Conservation (phyloP, 1,284 basidiomycete species). For the Puccinia sorghi region DNA sequence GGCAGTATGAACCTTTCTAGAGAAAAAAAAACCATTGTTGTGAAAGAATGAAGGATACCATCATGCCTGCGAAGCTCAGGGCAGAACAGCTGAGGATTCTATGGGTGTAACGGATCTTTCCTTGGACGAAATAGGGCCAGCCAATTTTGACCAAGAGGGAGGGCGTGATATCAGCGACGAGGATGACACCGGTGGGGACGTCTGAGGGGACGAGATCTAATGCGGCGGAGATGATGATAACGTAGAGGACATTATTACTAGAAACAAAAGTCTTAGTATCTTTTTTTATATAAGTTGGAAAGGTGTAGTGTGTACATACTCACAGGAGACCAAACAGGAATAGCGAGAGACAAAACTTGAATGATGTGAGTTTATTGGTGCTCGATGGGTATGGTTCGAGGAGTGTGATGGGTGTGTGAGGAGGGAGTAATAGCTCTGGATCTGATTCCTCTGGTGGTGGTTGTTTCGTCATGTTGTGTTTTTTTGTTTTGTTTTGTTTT, state of each 20-base stretch:
- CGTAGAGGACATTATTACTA: slow-evolving; percentile 64
- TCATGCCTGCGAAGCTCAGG: slow-evolving; percentile 56
- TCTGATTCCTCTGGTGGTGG: no score
- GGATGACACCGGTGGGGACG: slow-evolving; percentile 67
- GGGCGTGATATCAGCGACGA: slow-evolving; percentile 59
- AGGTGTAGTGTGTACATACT: neutral
- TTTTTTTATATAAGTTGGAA: neutral
- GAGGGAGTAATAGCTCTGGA: no score
- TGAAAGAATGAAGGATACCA: slow-evolving; percentile 61
- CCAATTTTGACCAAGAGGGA: slow-evolving; percentile 72
- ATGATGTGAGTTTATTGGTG: neutral
- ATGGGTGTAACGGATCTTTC: slow-evolving; percentile 73
- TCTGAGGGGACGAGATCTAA: slow-evolving; percentile 86
- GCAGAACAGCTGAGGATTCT: slow-evolving; percentile 70
- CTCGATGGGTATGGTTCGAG: neutral
- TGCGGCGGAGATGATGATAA: slow-evolving; percentile 93
- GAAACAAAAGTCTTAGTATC: neutral
- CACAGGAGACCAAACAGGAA: slow-evolving; percentile 31
- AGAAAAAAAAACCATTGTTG: slow-evolving; percentile 11
- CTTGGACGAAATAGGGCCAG: slow-evolving; percentile 85
- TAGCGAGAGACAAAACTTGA: neutral
- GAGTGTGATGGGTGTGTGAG: neutral
- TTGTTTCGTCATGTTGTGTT: neutral
- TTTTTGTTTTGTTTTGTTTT: neutral
- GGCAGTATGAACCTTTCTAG: neutral